These are phyloP conservation scores for Williopsis jadinii DNA, from an alignment of 1,139 yeast species.

Conservation along the genomic window DNA sequence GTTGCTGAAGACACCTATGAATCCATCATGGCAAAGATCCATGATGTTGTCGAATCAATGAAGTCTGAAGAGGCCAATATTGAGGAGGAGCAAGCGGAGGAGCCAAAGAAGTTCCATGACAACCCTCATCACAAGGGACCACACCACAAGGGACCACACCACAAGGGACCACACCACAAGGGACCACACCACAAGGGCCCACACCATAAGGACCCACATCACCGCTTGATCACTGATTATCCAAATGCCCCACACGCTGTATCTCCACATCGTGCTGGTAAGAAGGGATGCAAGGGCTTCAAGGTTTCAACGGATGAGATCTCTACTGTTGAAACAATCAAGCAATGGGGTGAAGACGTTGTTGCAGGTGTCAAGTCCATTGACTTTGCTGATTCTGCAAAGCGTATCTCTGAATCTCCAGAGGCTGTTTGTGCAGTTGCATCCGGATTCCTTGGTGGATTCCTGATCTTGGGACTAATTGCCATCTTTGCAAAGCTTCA, in stretches of 20 bases:
- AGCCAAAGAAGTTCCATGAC: no score
- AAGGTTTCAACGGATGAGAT: neutral
- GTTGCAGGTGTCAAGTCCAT: conserved; percentile 6
- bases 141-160: no score
- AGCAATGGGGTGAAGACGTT: conserved; percentile 7
- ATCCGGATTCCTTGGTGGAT: conserved; percentile 9
- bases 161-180: no score
- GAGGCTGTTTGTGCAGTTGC: conserved; percentile 11
- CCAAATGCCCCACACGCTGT: conserved; percentile 5
- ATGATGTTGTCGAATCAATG: no score
- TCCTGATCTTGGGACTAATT: conserved; percentile 4
- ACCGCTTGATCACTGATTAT: neutral
- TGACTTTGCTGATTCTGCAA: conserved; percentile 9
- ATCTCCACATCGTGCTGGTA: conserved; percentile 1
- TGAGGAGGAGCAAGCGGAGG: no score
- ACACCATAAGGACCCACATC: neutral
- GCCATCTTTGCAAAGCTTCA: conserved; percentile 1
- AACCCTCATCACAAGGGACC: no score
- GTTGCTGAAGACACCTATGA: no score
- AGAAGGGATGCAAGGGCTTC: no score
- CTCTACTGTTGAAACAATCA: neutral
- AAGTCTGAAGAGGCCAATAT: no score
- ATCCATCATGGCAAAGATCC: no score
- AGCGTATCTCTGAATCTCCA: conserved; percentile 5
- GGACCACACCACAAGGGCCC: no score